Percentiles rank a stretch among this genome's conserved stretches.
These are phyloP conservation scores for Umbilicus rupestris DNA, from an alignment of 164 flowering plant species.

Conservation along the genomic window DNA sequence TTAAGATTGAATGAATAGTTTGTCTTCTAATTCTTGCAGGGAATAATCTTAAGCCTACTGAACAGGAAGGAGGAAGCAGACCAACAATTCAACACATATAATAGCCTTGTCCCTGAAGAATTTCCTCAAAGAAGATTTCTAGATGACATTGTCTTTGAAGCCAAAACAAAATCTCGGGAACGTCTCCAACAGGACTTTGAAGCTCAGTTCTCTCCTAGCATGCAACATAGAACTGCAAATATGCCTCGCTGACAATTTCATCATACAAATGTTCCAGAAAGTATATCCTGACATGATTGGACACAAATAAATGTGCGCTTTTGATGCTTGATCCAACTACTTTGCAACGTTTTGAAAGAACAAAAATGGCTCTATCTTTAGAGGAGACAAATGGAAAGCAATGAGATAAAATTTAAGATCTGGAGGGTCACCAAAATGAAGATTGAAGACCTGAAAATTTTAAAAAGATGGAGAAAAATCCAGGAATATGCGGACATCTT, in stretches of 20 bases:
- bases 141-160: conserved; percentile 64
- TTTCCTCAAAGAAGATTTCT: conserved; percentile 82
- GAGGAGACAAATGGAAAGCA: too few species aligned
- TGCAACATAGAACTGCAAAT: conserved; percentile 9
- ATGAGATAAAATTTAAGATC: too few species aligned
- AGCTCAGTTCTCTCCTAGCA: conserved; percentile 26
- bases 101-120: conserved; percentile 74
- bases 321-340: too few species aligned
- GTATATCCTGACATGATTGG: background rate
- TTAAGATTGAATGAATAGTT: background rate
- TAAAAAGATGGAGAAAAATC: too few species aligned
- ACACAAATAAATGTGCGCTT: background rate
- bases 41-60: conserved; percentile 67
- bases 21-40: conserved; percentile 32
- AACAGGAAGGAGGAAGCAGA: conserved; percentile 73
- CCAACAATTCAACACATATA: conserved; percentile 62
- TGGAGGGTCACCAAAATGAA: too few species aligned
- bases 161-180: conserved; percentile 48
- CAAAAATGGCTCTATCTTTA: too few species aligned
- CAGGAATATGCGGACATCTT: too few species aligned
- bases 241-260: background rate
- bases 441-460: too few species aligned
- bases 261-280: background rate
- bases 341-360: too few species aligned
- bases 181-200: conserved; percentile 40